Conservation (phyloP, 2,329 filamentous ascomycete species). For the Fusarium miscanthi region DNA sequence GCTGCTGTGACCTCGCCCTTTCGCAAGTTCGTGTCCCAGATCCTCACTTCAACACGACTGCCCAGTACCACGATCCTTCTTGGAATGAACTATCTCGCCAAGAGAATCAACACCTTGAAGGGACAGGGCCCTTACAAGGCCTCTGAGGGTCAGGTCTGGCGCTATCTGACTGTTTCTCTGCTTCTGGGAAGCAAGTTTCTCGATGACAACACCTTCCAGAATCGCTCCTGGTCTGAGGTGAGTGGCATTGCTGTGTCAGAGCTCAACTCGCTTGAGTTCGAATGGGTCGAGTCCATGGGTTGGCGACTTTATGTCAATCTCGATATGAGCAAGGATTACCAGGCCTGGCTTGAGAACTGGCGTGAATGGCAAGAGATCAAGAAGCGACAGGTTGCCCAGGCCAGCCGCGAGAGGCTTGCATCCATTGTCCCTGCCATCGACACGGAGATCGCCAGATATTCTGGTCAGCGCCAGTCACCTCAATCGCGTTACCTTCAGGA, state of each 20-base stretch:
- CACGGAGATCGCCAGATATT: slow-evolving; percentile 54
- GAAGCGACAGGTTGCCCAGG: slow-evolving; percentile 63
- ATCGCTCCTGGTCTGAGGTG: slow-evolving; percentile 95
- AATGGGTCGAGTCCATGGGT: slow-evolving; percentile 85
- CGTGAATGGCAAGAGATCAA: slow-evolving; percentile 66
- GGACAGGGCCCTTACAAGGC: slow-evolving; percentile 64
- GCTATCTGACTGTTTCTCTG: slow-evolving; percentile 85
- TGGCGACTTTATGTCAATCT: slow-evolving; percentile 91
- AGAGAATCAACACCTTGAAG: slow-evolving; percentile 81
- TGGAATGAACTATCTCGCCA: slow-evolving; percentile 88
- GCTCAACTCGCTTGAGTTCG: slow-evolving; percentile 85
- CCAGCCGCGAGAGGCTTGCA: slow-evolving; percentile 61
- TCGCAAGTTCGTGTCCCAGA: slow-evolving; percentile 91
- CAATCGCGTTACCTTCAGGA: slow-evolving; percentile 63
- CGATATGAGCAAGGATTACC: slow-evolving; percentile 77
- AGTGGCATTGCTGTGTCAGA: slow-evolving; percentile 88
- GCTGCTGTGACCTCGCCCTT: slow-evolving; percentile 74
- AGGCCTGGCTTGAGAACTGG: slow-evolving; percentile 72
- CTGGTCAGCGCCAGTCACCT: slow-evolving; percentile 51
- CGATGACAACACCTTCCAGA: slow-evolving; percentile 98
- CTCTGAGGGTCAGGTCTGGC: slow-evolving; percentile 81
- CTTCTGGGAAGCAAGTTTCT: slow-evolving; percentile 94
- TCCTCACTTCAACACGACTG: slow-evolving; percentile 88
- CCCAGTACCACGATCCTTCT: slow-evolving; percentile 92
- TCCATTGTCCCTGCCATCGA: slow-evolving; percentile 62